Conservation (phyloP, 2,329 filamentous ascomycete genomes). For the Colletotrichum brevisporum region DNA sequence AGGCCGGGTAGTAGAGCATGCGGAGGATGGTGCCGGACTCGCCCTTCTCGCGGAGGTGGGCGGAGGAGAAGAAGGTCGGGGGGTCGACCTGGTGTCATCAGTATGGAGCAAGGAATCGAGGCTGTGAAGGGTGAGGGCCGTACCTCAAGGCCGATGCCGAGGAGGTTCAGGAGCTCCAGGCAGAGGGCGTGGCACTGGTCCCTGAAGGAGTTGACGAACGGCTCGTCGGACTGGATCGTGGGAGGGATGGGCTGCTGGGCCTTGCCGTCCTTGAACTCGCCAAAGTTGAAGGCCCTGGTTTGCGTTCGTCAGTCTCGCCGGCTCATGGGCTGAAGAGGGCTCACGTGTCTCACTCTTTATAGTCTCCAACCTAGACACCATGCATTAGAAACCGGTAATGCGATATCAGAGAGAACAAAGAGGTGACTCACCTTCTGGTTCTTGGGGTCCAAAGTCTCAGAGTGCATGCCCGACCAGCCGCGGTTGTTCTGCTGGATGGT, state of each 20-base stretch:
- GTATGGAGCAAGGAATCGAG: slow-evolving; percentile 15
- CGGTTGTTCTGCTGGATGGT: slow-evolving; percentile 85
- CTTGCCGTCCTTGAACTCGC: slow-evolving; percentile 77
- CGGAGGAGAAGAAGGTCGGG: slow-evolving; percentile 67
- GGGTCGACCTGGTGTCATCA: slow-evolving; percentile 56
- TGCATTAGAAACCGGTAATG: background rate
- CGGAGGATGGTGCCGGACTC: slow-evolving; percentile 74
- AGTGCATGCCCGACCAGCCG: slow-evolving; percentile 91
- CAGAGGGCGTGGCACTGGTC: slow-evolving; percentile 80
- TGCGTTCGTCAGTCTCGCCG: background rate
- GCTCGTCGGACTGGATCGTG: slow-evolving; percentile 71
- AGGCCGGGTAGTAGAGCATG: slow-evolving; percentile 80
- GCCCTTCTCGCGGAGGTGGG: slow-evolving; percentile 61
- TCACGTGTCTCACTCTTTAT: slow-evolving; percentile 78
- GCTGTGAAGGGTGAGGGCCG: slow-evolving; percentile 35
- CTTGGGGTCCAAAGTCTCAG: slow-evolving; percentile 88
- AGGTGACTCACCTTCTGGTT: slow-evolving; percentile 76
- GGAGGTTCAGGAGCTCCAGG: slow-evolving; percentile 79
- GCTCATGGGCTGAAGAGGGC: background rate
- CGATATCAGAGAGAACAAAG: background rate
- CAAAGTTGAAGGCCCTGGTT: slow-evolving; percentile 87
- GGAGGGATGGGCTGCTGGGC: slow-evolving; percentile 83
- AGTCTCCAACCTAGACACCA: slow-evolving; percentile 78
- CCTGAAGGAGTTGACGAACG: slow-evolving; percentile 76
- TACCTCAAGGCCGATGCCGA: slow-evolving; percentile 83